Percentiles rank a stretch among this genome's conserved stretches.
Conservation (phyloP, 2,329 filamentous ascomycete species). For the Botrytis fragariae region DNA sequence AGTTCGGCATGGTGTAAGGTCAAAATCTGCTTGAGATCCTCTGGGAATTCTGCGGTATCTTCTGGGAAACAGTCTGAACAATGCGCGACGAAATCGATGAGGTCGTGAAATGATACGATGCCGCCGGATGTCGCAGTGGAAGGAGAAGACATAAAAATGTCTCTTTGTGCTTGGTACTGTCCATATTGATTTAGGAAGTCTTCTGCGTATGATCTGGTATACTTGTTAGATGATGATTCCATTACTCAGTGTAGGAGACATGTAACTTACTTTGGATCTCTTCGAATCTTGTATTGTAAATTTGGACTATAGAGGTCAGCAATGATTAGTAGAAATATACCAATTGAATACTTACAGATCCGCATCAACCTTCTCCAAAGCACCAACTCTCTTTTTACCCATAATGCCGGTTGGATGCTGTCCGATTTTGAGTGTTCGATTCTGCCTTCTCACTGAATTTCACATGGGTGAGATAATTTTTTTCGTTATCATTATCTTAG, state of each 20-base stretch:
- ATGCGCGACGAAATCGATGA: constrained; percentile 92
- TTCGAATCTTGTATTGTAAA: constrained; percentile 86
- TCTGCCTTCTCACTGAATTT: constrained; percentile 8
- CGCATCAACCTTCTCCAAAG: constrained; percentile 92
- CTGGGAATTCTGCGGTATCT: constrained; percentile 72
- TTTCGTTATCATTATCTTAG: constrained; percentile 22
- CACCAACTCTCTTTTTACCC: constrained; percentile 86
- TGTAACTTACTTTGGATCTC: constrained; percentile 69
- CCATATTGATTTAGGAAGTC: constrained; percentile 86
- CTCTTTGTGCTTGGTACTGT: constrained; percentile 86
- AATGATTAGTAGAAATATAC: constrained; percentile 20
- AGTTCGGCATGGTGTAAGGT: constrained; percentile 78
- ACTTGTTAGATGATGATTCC: constrained; percentile 19
- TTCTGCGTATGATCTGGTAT: constrained; percentile 73
- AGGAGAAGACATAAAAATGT: constrained; percentile 86
- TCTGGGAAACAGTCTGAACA: constrained; percentile 90
- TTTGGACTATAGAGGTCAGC: constrained; percentile 58
- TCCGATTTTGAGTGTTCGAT: not conserved
- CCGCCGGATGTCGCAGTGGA: constrained; percentile 73
- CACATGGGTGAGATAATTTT: constrained; percentile 10
- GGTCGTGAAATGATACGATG: constrained; percentile 79
- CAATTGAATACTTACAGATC: constrained; percentile 59
- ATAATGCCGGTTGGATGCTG: constrained; percentile 45
- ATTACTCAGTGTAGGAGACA: not conserved
- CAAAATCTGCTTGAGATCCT: constrained; percentile 78